Percentiles rank a stretch among this genome's conserved stretches.
phyloP scores from a whole-genome alignment of 1,284 basidiomycete species.

The Polyporus tsugae region DNA sequence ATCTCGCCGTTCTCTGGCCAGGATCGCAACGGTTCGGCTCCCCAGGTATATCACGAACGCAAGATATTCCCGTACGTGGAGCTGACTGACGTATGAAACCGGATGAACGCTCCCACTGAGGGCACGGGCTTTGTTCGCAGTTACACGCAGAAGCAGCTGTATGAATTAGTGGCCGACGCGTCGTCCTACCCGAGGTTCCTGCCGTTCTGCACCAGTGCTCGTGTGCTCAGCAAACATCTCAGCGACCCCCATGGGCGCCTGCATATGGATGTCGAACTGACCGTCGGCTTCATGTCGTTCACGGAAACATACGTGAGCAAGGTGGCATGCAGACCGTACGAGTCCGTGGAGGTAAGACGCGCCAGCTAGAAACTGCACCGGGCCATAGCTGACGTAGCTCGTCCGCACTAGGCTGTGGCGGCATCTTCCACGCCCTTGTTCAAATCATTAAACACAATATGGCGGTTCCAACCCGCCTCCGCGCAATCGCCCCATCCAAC shows the following conservation, averaged over 20 bases:
- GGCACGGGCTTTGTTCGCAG: conserved; percentile 46
- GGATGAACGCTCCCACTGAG: conserved; percentile 10
- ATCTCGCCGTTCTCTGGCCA: conserved; percentile 47
- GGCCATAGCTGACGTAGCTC: conserved; percentile 9
- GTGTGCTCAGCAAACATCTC: conserved; percentile 59
- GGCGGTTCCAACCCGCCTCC: conserved; percentile 75
- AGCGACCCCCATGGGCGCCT: conserved; percentile 27
- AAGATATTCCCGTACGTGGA: conserved; percentile 81
- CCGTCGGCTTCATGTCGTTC: conserved; percentile 89
- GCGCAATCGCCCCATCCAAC: conserved; percentile 52
- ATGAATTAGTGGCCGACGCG: conserved; percentile 89
- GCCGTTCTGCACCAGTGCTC: conserved; percentile 88
- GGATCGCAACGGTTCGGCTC: conserved; percentile 35
- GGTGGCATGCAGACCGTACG: conserved; percentile 81
- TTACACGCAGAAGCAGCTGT: conserved; percentile 82
- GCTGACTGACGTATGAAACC: conserved; percentile 18
- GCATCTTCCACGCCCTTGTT: conserved; percentile 88
- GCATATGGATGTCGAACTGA: conserved; percentile 83
- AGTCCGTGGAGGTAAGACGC: conserved; percentile 77
- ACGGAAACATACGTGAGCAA: conserved; percentile 89
- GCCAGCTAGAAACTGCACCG: neutral
- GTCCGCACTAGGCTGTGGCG: conserved; percentile 65
- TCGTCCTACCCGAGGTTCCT: conserved; percentile 88
- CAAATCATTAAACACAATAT: conserved; percentile 84
- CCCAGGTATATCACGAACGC: conserved; percentile 63